These are phyloP conservation scores for Nakazawaea molendinolei DNA, from an alignment of 805 yeast species.

Conservation along the genomic window DNA sequence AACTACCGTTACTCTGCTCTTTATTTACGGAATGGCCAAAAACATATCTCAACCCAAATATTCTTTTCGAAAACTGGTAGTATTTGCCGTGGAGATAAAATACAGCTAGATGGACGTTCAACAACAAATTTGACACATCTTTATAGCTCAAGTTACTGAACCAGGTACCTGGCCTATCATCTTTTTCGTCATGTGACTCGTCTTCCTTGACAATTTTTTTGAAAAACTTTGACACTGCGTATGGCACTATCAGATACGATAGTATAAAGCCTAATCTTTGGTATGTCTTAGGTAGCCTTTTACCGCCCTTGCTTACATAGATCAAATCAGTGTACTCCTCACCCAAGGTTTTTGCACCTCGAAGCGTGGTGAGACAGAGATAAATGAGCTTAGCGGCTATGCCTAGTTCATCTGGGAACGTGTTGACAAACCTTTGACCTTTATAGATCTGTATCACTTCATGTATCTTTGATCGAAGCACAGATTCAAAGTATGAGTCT, in stretches of 20 bases:
- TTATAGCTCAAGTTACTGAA: no score
- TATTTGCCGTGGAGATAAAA: conserved; percentile 82
- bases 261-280: conserved; percentile 53
- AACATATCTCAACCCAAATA: conserved; percentile 76
- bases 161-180: no score
- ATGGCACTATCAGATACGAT: conserved; percentile 60
- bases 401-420: conserved; percentile 55
- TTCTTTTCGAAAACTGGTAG: conserved; percentile 69
- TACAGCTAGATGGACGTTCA: conserved; percentile 69
- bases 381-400: conserved; percentile 55
- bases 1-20: conserved; percentile 45
- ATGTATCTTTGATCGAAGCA: conserved; percentile 46
- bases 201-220: conserved; percentile 12
- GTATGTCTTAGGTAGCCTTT: conserved; percentile 33
- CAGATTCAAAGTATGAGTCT: conserved; percentile 64
- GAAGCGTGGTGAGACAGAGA: conserved; percentile 64
- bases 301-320: conserved; percentile 53
- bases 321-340: conserved; percentile 87
- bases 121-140: no score
- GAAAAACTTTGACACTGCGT: conserved; percentile 26
- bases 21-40: conserved; percentile 54
- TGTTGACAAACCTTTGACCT: conserved; percentile 60
- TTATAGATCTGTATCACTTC: conserved; percentile 48
- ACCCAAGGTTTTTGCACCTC: conserved; percentile 80
- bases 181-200: conserved; percentile 16